Conservation (phyloP, 257 asterid species). For the Solanum habrochaites region DNA sequence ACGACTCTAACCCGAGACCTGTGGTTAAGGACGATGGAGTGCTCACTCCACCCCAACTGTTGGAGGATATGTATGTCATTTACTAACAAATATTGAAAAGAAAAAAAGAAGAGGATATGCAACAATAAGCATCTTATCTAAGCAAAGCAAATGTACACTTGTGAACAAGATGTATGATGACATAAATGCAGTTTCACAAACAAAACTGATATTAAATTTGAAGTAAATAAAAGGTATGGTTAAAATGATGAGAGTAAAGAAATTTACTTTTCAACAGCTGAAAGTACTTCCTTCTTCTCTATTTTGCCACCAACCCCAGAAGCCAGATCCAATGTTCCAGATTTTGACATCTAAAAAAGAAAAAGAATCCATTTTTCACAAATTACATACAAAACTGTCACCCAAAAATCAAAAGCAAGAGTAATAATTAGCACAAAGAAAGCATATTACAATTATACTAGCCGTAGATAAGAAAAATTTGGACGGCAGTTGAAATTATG, state of each 20-base stretch:
- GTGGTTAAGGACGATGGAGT: background rate
- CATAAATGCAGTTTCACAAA: background rate
- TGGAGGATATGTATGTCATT: background rate
- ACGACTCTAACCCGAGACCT: background rate
- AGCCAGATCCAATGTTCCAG: slow-evolving; percentile 5
- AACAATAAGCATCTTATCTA: background rate
- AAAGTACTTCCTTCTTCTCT: slow-evolving; percentile 1
- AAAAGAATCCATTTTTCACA: background rate
- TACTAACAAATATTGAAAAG: background rate
- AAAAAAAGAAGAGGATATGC: background rate
- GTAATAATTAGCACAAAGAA: background rate
- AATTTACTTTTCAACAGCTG: slow-evolving; percentile 2
- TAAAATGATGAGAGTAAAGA: background rate
- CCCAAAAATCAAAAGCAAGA: background rate
- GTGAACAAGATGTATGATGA: background rate
- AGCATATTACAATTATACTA: background rate
- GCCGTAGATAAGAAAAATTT: background rate
- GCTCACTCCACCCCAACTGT: background rate
- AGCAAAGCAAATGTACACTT: background rate
- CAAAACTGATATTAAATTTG: background rate
- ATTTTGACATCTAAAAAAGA: background rate
- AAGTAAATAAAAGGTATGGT: background rate
- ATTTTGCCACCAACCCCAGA: slow-evolving; percentile 6
- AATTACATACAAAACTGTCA: background rate
- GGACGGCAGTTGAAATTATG: background rate